A percentile compares a stretch with the other conserved stretches of the same genome.
These are phyloP conservation scores for Glebionis coronaria DNA, from an alignment of 129 eudicot genomes.

Conservation along the genomic window DNA sequence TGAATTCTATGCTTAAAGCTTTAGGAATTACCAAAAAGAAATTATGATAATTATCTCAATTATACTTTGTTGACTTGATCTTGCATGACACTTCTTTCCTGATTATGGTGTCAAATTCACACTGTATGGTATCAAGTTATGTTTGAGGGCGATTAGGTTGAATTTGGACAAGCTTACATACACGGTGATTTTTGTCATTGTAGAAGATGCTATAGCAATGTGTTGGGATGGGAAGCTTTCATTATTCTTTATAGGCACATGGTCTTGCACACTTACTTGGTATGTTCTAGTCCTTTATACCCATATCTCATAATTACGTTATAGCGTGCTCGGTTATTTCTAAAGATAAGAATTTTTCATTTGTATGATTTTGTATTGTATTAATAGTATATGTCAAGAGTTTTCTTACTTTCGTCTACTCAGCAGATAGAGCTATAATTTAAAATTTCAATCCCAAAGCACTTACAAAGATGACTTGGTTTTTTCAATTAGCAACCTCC, in stretches of 20 bases:
- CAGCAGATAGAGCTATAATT: background rate
- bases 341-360: too few relatives aligned
- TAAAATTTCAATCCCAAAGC: background rate
- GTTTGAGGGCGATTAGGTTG: slow-evolving; percentile 1
- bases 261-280: slow-evolving; percentile 97
- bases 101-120: too few relatives aligned
- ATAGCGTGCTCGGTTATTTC: too few relatives aligned
- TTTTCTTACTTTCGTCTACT: background rate
- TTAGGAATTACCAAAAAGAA: too few relatives aligned
- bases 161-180: background rate
- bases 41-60: too few relatives aligned
- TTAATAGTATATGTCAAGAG: background rate
- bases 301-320: too few relatives aligned
- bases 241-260: slow-evolving; percentile 94
- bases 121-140: too few relatives aligned
- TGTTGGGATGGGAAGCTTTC: slow-evolving; percentile 88
- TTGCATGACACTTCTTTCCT: too few relatives aligned
- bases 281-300: slow-evolving; percentile 15
- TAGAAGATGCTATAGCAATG: slow-evolving; percentile 92
- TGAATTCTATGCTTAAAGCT: too few relatives aligned
- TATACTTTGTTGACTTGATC: too few relatives aligned
- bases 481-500: too few relatives aligned
- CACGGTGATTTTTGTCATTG: slow-evolving; percentile 5
- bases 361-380: too few relatives aligned
- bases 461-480: background rate